Evolutionary conservation across 2,329 filamentous ascomycete species (phyloP), one percentile per base, ranked within the genome.

Genomic region (Plenodomus lindquistii): DNA sequence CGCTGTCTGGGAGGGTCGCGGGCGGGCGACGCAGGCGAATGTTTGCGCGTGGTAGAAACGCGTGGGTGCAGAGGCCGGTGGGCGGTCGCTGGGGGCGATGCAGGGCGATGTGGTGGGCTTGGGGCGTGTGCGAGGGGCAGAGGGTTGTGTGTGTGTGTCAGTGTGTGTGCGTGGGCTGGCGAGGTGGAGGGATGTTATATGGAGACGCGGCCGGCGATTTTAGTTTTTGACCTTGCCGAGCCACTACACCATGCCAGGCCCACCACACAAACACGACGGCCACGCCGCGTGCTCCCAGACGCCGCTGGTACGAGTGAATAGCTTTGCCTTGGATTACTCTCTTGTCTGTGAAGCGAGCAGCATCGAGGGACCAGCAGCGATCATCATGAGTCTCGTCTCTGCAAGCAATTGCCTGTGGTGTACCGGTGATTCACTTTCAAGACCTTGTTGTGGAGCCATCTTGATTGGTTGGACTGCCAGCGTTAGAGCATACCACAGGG

Each of bases 1-100:
- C 22, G 27, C 9, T 31, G 66, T 56, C 69, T 57, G 56, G 57
- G 57, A 46, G 60, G 54, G 66, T 60, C 63, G 64, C 59, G 53
- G 56, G 56, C 16, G 44, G 52, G 64, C 65, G 63, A 63, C 63
- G 46, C 48, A 50, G 55, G 27, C 6, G 6, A 13, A 31, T 38
- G 37, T 57, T 62, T 54, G 46, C 48, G 48, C 36, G 38, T 34
- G 36, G 13, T 35, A 44, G 34, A 38, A 42, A 41, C 42, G 47
- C 50, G 52, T 43, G 36, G 27, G 21, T 40, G 51, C 44, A 31
- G 27, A 31, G 27, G 27, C 27, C 27, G 27, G 27, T 31, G 27
- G 11, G 15, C 27, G 27, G 27, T 31, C 27, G 27, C 27, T 31
- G 27, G 10, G 27, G 27, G 27, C n/a, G 11, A 24, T 11, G 27